Conservation (phyloP, 2,329 filamentous ascomycete species). For the Nigrospora osmanthi region DNA sequence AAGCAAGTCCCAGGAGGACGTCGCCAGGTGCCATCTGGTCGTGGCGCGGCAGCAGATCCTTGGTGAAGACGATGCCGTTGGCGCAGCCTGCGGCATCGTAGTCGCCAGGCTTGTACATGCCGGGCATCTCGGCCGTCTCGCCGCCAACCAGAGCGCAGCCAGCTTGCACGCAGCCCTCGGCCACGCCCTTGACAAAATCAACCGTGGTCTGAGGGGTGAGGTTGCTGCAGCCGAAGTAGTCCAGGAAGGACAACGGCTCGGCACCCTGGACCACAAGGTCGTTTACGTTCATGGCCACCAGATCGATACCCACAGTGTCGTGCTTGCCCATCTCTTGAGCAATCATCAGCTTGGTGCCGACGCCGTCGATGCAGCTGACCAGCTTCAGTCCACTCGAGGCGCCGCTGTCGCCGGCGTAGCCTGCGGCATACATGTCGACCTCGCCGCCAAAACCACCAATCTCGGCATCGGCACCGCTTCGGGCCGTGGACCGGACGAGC, state of each 20-base stretch:
- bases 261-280: conserved; percentile 94
- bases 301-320: conserved; percentile 89
- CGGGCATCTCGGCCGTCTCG: conserved; percentile 97
- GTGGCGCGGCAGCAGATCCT: conserved; percentile 66
- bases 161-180: conserved; percentile 75
- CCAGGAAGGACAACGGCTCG: conserved; percentile 90
- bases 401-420: conserved; percentile 46
- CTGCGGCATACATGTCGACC: conserved; percentile 68
- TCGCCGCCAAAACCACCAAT: conserved; percentile 94
- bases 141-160: conserved; percentile 91
- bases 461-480: conserved; percentile 81
- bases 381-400: conserved; percentile 73
- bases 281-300: conserved; percentile 99
- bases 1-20: conserved; percentile 76
- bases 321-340: conserved; percentile 86
- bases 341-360: conserved; percentile 94
- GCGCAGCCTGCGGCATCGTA: conserved; percentile 92
- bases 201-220: conserved; percentile 71
- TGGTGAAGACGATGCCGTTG: conserved; percentile 69
- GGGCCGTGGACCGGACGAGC: conserved; percentile 75
- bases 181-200: conserved; percentile 86
- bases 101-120: conserved; percentile 80
- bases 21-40: conserved; percentile 74
- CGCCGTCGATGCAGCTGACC: conserved; percentile 86
- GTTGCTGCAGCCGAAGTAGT: conserved; percentile 93